A percentile compares a stretch with the other conserved stretches of the same genome.
Evolutionary conservation across 345 rosid species (phyloP).

Genomic region (Syzygium grande): DNA sequence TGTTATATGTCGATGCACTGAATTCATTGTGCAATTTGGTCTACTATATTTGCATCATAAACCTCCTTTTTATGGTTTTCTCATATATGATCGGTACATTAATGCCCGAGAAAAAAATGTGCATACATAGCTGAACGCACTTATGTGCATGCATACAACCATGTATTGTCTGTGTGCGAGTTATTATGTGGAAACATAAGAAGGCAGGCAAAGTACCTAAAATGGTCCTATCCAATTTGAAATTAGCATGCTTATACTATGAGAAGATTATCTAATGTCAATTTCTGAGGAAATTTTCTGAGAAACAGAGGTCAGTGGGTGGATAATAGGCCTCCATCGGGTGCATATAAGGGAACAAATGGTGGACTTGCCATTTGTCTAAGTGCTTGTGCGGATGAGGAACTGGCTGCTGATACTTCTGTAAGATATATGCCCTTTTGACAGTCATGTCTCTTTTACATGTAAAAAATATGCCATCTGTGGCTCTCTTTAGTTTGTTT

Average conservation of each 20-base stretch:
- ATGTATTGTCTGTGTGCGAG: background rate
- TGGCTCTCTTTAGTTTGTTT: background rate
- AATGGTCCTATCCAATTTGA: background rate
- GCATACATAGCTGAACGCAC: background rate
- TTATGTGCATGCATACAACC: background rate
- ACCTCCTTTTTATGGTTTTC: background rate
- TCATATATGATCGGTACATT: background rate
- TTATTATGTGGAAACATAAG: background rate
- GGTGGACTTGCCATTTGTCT: conserved; percentile 48
- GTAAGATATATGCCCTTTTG: conserved; percentile 14
- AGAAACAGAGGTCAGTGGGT: conserved; percentile 22
- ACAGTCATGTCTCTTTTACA: background rate
- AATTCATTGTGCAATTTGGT: background rate
- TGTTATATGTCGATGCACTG: background rate
- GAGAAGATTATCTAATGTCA: background rate
- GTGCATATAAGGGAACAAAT: conserved; percentile 25
- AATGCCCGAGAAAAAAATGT: background rate
- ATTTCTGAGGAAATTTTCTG: background rate
- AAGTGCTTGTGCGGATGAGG: conserved; percentile 42
- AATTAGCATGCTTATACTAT: background rate
- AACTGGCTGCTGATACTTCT: conserved; percentile 34
- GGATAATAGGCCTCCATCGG: conserved; percentile 25
- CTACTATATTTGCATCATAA: background rate
- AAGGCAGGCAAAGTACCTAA: background rate
- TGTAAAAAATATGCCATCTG: background rate